Evolutionary conservation across 2,329 filamentous ascomycete genomes (phyloP), one percentile per base, ranked within the genome.

Genomic region (Colletotrichum tropicicola): DNA sequence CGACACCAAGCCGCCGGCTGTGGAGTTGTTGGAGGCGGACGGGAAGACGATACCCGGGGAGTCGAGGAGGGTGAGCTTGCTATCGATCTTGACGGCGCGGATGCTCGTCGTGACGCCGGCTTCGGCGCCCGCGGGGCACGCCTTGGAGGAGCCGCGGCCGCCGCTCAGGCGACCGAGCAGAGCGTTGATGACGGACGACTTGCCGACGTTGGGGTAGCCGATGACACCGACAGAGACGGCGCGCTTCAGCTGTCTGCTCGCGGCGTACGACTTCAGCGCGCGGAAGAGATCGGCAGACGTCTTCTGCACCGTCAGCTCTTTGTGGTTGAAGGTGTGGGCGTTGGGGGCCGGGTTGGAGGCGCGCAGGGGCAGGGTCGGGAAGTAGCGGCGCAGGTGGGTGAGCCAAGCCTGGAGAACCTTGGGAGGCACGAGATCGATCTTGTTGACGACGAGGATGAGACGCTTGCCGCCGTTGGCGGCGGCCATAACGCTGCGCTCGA

Each of bases 31-130:
- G 10, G 79, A 78, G 41, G 89, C 83, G 25, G 90, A 92, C 8
- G 94, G 94, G 84, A 98, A 98, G 65, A 98, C 93, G 70, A 98
- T 97, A 73, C 94, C 94, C 37, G 94, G 94, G 0, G 94, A 97
- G 81, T 98, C 94, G 73, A 98, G 91, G 45, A 98, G 87, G 70
- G 94, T 97, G 57, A 98, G 87, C 80, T 96, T 97, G 85, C 90
- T 96, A 81, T 98, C 94, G 59, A 98, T 90, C 83, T 98, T 98
- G 77, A 98, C 93, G 73, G 93, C 87, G 64, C 94, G 91, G 72
- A 98, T 87, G 74, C 88, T 91, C 44, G 94, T 98, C 5, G 94
- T 98, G 39, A 98, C 93, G 58, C 94, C 94, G 21, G 94, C 94
- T 80, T 97, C 94, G 28, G 94, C 94, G 65, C 94, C 94, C 1